Evolutionary conservation across 768 basidiomycete genomes (phyloP).

Genomic region (Rhizopogon vinicolor): DNA sequence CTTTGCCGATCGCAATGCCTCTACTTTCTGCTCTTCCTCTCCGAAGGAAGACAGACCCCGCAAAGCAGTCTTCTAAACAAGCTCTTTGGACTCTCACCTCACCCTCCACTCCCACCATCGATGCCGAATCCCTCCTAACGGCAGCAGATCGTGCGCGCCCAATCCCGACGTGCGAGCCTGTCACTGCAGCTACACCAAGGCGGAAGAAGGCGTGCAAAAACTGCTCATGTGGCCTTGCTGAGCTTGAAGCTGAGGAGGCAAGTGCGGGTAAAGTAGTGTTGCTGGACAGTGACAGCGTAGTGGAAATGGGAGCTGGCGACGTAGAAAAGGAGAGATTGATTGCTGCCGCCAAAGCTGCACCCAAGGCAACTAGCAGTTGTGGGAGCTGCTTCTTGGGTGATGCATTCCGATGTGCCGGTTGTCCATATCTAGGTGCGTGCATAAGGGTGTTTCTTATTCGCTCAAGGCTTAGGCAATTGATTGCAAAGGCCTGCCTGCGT

Average conservation of each 20-base stretch:
- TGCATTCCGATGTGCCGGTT: constrained; percentile 94
- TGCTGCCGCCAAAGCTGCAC: constrained; percentile 63
- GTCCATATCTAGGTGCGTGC: constrained; percentile 91
- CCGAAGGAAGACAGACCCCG: constrained; percentile 45
- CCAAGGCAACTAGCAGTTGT: constrained; percentile 93
- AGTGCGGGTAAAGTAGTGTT: constrained; percentile 58
- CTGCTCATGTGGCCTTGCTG: constrained; percentile 96
- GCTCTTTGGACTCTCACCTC: constrained; percentile 82
- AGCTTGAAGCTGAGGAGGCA: constrained; percentile 84
- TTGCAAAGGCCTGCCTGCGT: constrained; percentile 88
- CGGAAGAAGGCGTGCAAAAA: constrained; percentile 93
- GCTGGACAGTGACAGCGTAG: constrained; percentile 55
- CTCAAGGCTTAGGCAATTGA: constrained; percentile 9
- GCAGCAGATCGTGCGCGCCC: constrained; percentile 79
- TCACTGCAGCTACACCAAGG: constrained; percentile 43
- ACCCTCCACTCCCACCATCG: constrained; percentile 68
- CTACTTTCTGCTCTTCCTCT: constrained; percentile 37
- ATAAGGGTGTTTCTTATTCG: not conserved
- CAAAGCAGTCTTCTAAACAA: constrained; percentile 73
- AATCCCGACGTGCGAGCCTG: constrained; percentile 70
- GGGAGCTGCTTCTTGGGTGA: constrained; percentile 97
- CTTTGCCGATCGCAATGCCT: constrained; percentile 33
- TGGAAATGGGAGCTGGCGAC: constrained; percentile 51
- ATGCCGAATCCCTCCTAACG: constrained; percentile 81
- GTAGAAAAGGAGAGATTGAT: constrained; percentile 62